These are phyloP conservation scores for Boletus subluridellus DNA, from an alignment of 1,284 basidiomycete genomes.

Conservation along the genomic window DNA sequence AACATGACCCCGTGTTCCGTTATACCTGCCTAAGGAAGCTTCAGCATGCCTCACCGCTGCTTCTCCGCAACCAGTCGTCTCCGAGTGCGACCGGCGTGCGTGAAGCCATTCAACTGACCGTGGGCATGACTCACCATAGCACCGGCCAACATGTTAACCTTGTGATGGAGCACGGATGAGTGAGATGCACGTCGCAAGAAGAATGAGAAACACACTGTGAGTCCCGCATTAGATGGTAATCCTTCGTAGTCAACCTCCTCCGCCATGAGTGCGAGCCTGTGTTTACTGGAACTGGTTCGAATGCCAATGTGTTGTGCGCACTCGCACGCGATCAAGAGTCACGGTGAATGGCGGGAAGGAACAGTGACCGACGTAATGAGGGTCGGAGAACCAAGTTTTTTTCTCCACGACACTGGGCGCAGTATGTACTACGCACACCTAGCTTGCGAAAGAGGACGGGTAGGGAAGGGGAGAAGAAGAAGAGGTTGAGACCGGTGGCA, in stretches of 20 bases:
- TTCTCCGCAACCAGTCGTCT: neutral
- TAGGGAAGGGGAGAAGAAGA: neutral
- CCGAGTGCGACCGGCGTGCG: neutral
- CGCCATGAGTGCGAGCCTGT: constrained; percentile 37
- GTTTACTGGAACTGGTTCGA: constrained; percentile 5
- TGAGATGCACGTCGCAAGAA: neutral
- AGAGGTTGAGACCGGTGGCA: neutral
- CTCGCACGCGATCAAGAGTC: constrained; percentile 4
- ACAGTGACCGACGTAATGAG: neutral
- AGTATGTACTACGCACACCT: constrained; percentile 1
- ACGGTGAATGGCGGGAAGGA: constrained; percentile 1
- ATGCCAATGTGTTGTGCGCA: constrained; percentile 2
- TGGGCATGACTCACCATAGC: constrained; percentile 68
- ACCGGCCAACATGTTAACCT: constrained; percentile 97
- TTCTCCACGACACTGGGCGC: constrained; percentile 2
- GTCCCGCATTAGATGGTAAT: constrained; percentile 70
- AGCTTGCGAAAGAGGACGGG: neutral
- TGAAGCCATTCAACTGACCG: neutral
- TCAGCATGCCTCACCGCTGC: constrained; percentile 13
- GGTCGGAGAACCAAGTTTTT: constrained; percentile 8
- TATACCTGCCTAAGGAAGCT: constrained; percentile 78
- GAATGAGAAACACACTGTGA: constrained; percentile 48
- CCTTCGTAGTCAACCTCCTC: constrained; percentile 77
- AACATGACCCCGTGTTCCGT: constrained; percentile 99
- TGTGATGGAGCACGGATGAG: neutral